Conservation (phyloP, 106 monocot species). For the Dactylorhiza incarnata region DNA sequence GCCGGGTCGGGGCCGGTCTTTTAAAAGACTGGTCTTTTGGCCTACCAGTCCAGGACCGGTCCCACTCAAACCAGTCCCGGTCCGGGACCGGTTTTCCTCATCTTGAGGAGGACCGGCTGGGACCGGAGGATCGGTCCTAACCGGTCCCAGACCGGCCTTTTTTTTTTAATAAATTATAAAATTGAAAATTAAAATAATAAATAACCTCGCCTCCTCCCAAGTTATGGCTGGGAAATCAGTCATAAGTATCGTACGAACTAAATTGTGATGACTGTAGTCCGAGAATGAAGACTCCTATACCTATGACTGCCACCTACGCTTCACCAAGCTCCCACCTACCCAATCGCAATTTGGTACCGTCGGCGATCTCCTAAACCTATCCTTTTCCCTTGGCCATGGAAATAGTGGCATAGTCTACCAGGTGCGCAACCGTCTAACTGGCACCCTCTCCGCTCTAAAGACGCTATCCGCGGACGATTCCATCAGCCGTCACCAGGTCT, state of each 20-base stretch:
- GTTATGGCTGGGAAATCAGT: not conserved
- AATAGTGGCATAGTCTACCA: conserved; percentile 76
- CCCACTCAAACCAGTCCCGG: no score
- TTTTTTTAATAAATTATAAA: no score
- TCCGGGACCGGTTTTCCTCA: no score
- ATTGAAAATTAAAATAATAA: no score
- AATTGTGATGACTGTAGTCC: conserved; percentile 27
- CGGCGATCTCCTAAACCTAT: conserved; percentile 18
- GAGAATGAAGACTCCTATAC: conserved; percentile 11
- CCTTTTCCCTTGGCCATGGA: conserved; percentile 64
- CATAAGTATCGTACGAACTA: not conserved
- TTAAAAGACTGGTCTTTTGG: no score
- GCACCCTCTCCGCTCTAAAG: conserved; percentile 52
- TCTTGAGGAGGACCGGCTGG: no score
- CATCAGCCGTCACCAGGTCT: not conserved
- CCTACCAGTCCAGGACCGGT: no score
- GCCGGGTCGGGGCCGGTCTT: no score
- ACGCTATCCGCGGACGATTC: conserved; percentile 19
- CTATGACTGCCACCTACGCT: not conserved
- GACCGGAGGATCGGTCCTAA: no score
- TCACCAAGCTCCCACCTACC: conserved; percentile 1
- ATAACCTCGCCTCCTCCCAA: not conserved
- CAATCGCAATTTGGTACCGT: not conserved
- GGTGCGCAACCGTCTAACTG: conserved; percentile 42
- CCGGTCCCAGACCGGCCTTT: no score